Conservation (phyloP, 495 filamentous ascomycete genomes). For the Penicillium atrosanguineum region DNA sequence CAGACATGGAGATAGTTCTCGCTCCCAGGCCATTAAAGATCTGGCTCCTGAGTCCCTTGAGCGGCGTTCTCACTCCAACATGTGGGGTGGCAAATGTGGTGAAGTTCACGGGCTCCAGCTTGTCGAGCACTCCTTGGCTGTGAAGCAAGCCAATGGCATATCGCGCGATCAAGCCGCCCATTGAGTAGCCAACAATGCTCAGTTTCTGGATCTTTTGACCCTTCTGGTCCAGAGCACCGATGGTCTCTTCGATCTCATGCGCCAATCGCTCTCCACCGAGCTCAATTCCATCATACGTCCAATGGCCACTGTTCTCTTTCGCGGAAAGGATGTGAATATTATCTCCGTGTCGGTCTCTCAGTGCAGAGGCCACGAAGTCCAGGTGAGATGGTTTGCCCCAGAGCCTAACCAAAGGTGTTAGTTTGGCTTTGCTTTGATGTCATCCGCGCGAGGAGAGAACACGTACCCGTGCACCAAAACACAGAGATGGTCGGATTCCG, state of each 20-base stretch:
- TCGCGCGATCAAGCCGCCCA: constrained; percentile 82
- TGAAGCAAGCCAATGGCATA: constrained; percentile 86
- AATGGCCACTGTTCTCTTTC: constrained; percentile 75
- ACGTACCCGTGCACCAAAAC: constrained; percentile 94
- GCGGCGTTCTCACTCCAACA: constrained; percentile 77
- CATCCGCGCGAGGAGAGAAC: not conserved
- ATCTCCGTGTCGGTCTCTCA: constrained; percentile 63
- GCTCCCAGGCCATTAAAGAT: constrained; percentile 82
- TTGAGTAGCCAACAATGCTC: constrained; percentile 84
- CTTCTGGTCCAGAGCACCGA: constrained; percentile 60
- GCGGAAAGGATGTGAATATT: constrained; percentile 73
- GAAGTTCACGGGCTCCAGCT: constrained; percentile 84
- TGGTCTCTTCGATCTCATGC: constrained; percentile 79
- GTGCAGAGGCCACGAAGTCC: constrained; percentile 61
- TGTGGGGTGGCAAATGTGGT: constrained; percentile 90
- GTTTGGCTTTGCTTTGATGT: constrained; percentile 6
- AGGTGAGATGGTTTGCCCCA: constrained; percentile 93
- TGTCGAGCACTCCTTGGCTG: constrained; percentile 73
- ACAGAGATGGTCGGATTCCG: constrained; percentile 68
- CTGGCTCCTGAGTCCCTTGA: constrained; percentile 61
- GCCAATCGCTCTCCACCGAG: constrained; percentile 84
- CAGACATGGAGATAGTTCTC: constrained; percentile 72
- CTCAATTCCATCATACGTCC: constrained; percentile 95
- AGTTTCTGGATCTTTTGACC: constrained; percentile 75
- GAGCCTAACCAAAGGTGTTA: constrained; percentile 48